Base-by-base conservation (phyloP, 768 basidiomycete genomes). In the Nidula microcarpa region DNA sequence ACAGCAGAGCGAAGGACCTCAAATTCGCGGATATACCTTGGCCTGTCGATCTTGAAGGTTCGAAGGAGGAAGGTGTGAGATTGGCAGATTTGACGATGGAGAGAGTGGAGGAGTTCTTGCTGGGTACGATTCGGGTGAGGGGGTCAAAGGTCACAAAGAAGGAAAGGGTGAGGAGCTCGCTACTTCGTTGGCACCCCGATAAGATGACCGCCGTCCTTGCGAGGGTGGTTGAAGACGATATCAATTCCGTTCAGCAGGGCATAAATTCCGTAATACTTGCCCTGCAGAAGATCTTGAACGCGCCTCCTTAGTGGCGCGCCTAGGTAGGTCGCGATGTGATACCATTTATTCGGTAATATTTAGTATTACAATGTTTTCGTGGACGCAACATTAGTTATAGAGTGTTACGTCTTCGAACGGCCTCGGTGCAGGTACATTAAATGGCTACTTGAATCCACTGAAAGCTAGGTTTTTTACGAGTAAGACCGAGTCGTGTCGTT, bases 161-260 rank as follows among this genome's bases (percentile, higher is more conserved):
- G 66, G 82, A 84, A 43, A 70, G 79, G 39, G 67, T 89, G 5
- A 75, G 87, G 34, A 75, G 74, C 47, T 81, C 84, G 0, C 65
- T 91, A 43, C 65, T 89, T 52, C 74, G 84, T 7, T 88, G 84
- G 79, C 86, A 86, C 61, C 85, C 86, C 1, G 85, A 87, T 63
- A 87, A 86, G 68, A 69, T 80, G 57, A 72, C 76, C 3, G 52
- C 56, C 2, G 54, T 84, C 13, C 58, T 83, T n/a, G 55, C 62
- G 13, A 71, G 74, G 35, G 74, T 81, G 6, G 64, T 65, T 1
- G 68, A 71, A 2, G 71, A 73, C n/a, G 80, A 84, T 53, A 52
- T 66, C 55, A 73, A 75, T 16, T 65, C 60, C 5, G 78, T 84
- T 7, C 67, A 62, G 23, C 70, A 74, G 47, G 84, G 80, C 0